Conservation (phyloP, 306 rosid genomes). For the Casuarina glauca region DNA sequence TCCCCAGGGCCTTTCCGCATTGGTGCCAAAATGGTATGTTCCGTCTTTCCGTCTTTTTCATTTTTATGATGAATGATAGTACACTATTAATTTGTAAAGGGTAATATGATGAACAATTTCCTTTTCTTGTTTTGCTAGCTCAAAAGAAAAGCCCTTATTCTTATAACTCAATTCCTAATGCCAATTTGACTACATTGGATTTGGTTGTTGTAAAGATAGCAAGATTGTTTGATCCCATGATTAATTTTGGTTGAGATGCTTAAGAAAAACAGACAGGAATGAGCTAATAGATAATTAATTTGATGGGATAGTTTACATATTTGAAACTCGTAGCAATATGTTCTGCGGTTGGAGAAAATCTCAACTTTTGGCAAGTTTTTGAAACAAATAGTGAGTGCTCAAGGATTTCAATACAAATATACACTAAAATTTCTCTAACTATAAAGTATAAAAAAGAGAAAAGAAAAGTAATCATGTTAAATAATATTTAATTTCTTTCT, state of each 20-base stretch:
- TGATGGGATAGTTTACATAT: neutral
- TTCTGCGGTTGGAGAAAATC: constrained; percentile 2
- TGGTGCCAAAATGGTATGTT: constrained; percentile 72
- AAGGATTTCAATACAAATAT: no score
- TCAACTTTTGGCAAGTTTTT: neutral
- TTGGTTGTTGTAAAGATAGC: neutral
- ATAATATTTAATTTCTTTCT: no score
- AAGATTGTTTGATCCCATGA: neutral
- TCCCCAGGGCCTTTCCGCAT: constrained; percentile 55
- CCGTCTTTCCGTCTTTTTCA: neutral
- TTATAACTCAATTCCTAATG: neutral
- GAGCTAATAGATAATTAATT: neutral
- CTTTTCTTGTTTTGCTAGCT: neutral
- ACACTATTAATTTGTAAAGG: neutral
- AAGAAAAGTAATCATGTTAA: no score
- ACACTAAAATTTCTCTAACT: no score
- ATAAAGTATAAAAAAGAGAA: no score
- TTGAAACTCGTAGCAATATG: neutral
- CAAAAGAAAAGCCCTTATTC: neutral
- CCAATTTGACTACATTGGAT: neutral
- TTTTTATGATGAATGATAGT: neutral
- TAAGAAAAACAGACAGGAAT: neutral
- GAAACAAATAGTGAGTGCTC: no score
- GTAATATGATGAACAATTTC: neutral
- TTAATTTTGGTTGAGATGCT: neutral